A percentile compares a stretch with the other conserved stretches of the same genome.
These are phyloP conservation scores for Penicillium oxalicum DNA, from an alignment of 2,329 filamentous ascomycete genomes.

Conservation along the genomic window DNA sequence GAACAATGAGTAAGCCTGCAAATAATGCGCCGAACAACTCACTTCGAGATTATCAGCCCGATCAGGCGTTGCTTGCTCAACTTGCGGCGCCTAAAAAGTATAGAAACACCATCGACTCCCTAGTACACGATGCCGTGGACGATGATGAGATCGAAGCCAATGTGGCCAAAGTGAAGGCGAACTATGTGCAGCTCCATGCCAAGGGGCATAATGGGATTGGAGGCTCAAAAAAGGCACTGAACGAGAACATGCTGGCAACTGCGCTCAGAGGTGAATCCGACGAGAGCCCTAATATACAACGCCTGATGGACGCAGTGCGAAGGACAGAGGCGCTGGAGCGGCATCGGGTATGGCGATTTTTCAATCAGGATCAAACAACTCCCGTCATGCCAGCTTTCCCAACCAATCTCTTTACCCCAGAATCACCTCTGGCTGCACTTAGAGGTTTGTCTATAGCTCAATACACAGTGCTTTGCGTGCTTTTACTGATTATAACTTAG, in stretches of 20 bases:
- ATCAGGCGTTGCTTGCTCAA: constrained; percentile 1
- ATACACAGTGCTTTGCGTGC: background rate
- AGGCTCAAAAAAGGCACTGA: constrained; percentile 15
- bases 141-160: constrained; percentile 56
- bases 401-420: constrained; percentile 23
- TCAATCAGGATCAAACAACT: constrained; percentile 31
- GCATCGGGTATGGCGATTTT: constrained; percentile 55
- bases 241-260: constrained; percentile 39
- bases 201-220: background rate
- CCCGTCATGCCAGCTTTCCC: constrained; percentile 31
- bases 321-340: constrained; percentile 55
- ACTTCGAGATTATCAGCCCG: background rate
- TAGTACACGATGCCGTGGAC: constrained; percentile 54
- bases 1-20: constrained; percentile 27
- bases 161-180: constrained; percentile 34
- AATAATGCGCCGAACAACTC: background rate
- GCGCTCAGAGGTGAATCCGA: constrained; percentile 38
- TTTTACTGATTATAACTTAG: constrained; percentile 22
- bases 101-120: constrained; percentile 58
- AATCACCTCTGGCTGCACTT: constrained; percentile 28
- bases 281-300: constrained; percentile 40
- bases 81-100: constrained; percentile 36
- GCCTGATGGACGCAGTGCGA: constrained; percentile 52
- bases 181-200: constrained; percentile 17
- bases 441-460: constrained; percentile 23